Evolutionary conservation across 805 yeast genomes (phyloP), one percentile per base, ranked within the genome.

Genomic region (Spathaspora arborariae): DNA sequence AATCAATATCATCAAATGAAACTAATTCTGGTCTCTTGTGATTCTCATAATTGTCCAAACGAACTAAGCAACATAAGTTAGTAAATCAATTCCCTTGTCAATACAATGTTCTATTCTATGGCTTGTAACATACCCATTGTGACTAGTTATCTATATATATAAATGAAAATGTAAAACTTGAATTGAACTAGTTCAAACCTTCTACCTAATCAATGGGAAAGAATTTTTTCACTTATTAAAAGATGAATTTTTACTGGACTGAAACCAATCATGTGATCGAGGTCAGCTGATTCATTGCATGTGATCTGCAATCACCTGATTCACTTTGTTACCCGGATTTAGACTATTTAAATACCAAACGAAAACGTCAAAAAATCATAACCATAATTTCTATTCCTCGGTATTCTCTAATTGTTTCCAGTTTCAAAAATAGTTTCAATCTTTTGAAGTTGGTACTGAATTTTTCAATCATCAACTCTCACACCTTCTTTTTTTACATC

Each of bases 1-100:
- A 88, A 70, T 85, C 85, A 53, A 88, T 85, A 53, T 83, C 87
- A 67, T 88, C 95, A 60, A 87, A 88, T 38, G 95, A 87, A 46
- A 86, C 92, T 56, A 79, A 75, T 56, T 84, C 88, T 39, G 88
- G 83, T 65, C 81, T 72, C 54, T 64, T 63, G 60, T 77, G 81
- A 56, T 67, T 58, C 30, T 57, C 66, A 60, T 72, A 71, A 48
- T 59, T 57, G 45, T 60, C 62, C 50, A 65, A 58, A 40, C 58
- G 66, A 59, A 35, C 47, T 47, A 19, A 8, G n/a, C 8, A n/a
- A 3, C 5, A n/a, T 30, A 11, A 33, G 49, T 46, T 46, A 46
- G 49, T 42, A 46, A n/a, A 20, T 6, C 4, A 4, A 37, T 30
- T 13, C 16, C n/a, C 6, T 4, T 30, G 8, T 27, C 33, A 27